These are phyloP conservation scores for Pseudogymnoascus sp. DNA, from an alignment of 2,329 filamentous ascomycete genomes.

Conservation along the genomic window DNA sequence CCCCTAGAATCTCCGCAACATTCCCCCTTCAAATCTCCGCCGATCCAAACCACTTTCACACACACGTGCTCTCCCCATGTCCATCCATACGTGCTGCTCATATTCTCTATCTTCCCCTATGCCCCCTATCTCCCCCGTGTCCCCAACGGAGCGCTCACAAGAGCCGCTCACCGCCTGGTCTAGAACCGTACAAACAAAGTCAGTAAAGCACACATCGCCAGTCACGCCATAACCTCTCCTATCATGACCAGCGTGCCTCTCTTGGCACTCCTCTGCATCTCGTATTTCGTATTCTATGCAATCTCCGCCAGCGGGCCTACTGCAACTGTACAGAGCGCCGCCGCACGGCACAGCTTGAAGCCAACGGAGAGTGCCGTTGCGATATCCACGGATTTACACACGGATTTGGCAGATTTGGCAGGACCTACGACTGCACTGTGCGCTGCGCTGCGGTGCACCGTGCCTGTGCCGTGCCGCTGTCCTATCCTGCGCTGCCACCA, in stretches of 20 bases:
- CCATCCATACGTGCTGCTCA: background rate
- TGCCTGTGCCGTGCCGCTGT: background rate
- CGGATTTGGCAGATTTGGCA: background rate
- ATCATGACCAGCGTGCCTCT: background rate
- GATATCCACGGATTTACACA: background rate
- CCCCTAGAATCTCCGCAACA: background rate
- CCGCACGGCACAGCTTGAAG: too few species aligned
- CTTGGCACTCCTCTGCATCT: background rate
- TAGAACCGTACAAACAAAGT: background rate
- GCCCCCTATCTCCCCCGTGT: background rate
- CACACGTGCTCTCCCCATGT: background rate
- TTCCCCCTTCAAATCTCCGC: background rate
- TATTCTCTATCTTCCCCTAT: background rate
- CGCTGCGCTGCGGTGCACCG: background rate
- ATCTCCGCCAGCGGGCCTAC: too few species aligned
- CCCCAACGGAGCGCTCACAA: background rate
- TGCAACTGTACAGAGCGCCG: too few species aligned
- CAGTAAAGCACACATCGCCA: background rate
- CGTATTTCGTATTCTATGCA: too few species aligned
- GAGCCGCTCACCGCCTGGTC: background rate
- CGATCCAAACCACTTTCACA: background rate
- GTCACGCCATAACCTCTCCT: background rate
- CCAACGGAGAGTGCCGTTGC: background rate
- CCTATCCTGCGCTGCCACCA: background rate
- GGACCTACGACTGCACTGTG: too few species aligned